Base-by-base conservation (phyloP, 2,329 filamentous ascomycete species). In the Aspergillus carbonarius region DNA sequence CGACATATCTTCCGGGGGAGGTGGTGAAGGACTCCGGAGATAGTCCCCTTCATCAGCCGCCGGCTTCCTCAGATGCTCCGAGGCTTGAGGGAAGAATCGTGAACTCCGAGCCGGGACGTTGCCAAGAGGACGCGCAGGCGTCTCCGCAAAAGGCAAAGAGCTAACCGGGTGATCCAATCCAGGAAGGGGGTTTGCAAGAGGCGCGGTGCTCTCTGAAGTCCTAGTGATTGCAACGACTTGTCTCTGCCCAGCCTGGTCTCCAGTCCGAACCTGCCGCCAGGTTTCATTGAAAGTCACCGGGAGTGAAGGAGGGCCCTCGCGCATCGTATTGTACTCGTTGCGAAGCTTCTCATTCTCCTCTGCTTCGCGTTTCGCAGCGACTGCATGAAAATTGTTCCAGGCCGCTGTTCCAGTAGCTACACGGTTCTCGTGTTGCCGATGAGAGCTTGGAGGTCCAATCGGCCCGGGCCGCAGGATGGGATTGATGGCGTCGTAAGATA, bases 1-100 rank as follows among this genome's bases (percentile, higher is more conserved):
- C 5, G 81, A 81, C 66, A 75, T 64, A 57, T 79, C 78, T 63
- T 88, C 85, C 5, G 85, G 85, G 6, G 85, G 85, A 34, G 83
- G 83, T 30, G 85, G 80, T 23, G 80, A 82, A 30, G 75, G 75
- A 58, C 74, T 77, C 56, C 72, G 73, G 58, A 71, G 65, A 60
- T 70, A 71, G 56, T 70, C 72, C 51, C 58, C 55, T 54, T 75
- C 72, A 51, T 71, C 68, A 57, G 62, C 65, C 30, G 65, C 57
- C 39, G 70, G 67, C 60, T 65, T 74, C 68, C 69, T 76, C 48
- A 55, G 63, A 60, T 68, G 72, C 60, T 77, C 78, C 25, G 68
- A 72, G 39, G 60, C 72, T 44, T 73, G 73, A 23, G 80, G 79
- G 66, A 82, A 81, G 66, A 82, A 82, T 15, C 80, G 71, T 17